Evolutionary conservation across 495 filamentous ascomycete species (phyloP).

Genomic region (Penicillium coprophilum): DNA sequence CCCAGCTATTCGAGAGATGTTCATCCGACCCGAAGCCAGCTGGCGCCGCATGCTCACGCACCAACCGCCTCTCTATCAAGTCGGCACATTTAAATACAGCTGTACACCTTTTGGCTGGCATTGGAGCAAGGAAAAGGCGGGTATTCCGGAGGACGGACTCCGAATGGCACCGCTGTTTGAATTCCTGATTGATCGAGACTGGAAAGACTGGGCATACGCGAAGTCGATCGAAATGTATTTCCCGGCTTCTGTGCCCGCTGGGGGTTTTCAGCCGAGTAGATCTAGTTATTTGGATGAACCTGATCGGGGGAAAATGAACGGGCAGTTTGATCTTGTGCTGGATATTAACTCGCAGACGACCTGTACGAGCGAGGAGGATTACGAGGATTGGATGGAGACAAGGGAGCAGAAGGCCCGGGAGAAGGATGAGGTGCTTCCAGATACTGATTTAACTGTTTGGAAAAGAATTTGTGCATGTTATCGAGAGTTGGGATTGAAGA

Average conservation of each 20-base stretch:
- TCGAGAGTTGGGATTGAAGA: background rate
- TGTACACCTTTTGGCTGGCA: background rate
- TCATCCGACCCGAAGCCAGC: background rate
- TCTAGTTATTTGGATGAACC: background rate
- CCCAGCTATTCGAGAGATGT: background rate
- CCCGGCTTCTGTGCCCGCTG: background rate
- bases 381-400: background rate
- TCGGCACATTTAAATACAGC: background rate
- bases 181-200: background rate
- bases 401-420: too few species aligned
- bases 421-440: background rate
- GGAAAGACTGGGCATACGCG: background rate
- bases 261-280: background rate
- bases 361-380: background rate
- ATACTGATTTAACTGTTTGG: background rate
- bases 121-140: background rate
- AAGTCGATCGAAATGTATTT: background rate
- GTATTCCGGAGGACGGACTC: background rate
- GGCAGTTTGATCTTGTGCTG: background rate
- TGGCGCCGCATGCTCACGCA: slow-evolving; percentile 1
- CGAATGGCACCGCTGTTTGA: background rate
- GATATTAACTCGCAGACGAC: background rate
- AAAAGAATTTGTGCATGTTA: background rate
- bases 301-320: background rate
- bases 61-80: background rate